phyloP scores from a whole-genome alignment of 371 early-diverging fungal species.

The Circinella minor region DNA sequence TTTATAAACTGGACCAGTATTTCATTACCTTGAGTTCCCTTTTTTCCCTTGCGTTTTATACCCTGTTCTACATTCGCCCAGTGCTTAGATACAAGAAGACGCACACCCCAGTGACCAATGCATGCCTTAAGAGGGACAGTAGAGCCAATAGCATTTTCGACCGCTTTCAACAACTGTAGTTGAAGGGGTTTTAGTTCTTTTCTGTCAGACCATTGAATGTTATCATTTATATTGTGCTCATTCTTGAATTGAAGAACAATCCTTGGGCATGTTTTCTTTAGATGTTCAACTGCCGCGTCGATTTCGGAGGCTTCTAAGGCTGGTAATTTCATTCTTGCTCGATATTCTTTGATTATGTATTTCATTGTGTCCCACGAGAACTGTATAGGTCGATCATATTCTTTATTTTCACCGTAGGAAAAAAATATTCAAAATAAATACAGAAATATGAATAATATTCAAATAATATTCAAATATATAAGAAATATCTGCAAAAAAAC shows the following conservation, averaged over 20 bases:
- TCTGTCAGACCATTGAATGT: background rate
- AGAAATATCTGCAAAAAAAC: too few species aligned
- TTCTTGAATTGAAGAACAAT: background rate
- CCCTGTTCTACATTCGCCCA: constrained; percentile 2
- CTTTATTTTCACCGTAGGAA: too few species aligned
- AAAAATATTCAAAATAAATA: too few species aligned
- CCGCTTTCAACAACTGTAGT: background rate
- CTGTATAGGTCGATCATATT: background rate
- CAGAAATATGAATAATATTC: too few species aligned
- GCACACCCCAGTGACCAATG: constrained; percentile 1
- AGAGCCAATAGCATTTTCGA: too few species aligned
- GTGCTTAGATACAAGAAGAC: background rate
- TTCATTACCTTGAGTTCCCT: background rate
- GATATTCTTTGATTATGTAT: too few species aligned
- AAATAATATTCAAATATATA: too few species aligned
- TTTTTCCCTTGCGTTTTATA: background rate
- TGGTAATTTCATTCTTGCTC: too few species aligned
- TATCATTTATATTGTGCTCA: background rate
- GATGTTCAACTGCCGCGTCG: too few species aligned
- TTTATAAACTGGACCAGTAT: too few species aligned
- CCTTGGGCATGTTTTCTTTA: background rate
- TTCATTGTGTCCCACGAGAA: background rate
- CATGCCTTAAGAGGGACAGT: background rate
- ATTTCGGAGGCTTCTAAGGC: too few species aligned
- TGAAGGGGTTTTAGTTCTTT: constrained; percentile 1